These are phyloP conservation scores for Clitopilus hobsonii DNA, from an alignment of 768 basidiomycete genomes.

Conservation along the genomic window DNA sequence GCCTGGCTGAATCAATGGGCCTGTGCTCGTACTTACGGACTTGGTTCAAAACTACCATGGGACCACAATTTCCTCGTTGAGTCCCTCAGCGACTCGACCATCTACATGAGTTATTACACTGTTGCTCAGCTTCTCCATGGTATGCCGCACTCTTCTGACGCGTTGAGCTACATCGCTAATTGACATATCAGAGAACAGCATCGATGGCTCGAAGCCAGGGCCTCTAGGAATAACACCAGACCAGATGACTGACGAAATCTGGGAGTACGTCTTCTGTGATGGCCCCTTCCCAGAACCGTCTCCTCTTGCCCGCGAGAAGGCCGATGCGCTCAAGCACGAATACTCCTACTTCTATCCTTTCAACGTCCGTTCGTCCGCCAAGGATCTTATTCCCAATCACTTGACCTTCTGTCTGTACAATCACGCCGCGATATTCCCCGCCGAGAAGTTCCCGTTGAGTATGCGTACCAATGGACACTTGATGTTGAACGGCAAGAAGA, in stretches of 20 bases:
- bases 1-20: slow-evolving; percentile 99
- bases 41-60: slow-evolving; percentile 96
- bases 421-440: slow-evolving; percentile 92
- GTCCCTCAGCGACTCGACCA: slow-evolving; percentile 93
- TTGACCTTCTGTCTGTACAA: slow-evolving; percentile 92
- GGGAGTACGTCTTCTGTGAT: slow-evolving; percentile 88
- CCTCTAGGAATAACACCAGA: slow-evolving; percentile 82
- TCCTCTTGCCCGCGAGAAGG: slow-evolving; percentile 70
- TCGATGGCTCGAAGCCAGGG: slow-evolving; percentile 78
- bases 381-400: slow-evolving; percentile 95
- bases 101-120: slow-evolving; percentile 99
- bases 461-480: slow-evolving; percentile 96
- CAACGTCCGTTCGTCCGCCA: slow-evolving; percentile 96
- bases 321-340: slow-evolving; percentile 81
- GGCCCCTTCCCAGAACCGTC: slow-evolving; percentile 70
- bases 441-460: slow-evolving; percentile 84
- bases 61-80: slow-evolving; percentile 96
- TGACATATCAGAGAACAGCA: slow-evolving; percentile 46
- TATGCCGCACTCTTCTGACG: slow-evolving; percentile 25
- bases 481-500: slow-evolving; percentile 97
- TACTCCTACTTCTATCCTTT: slow-evolving; percentile 98
- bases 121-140: slow-evolving; percentile 88
- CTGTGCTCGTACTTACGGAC: slow-evolving; percentile 94
- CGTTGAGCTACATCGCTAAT: background rate
- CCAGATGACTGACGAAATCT: slow-evolving; percentile 96